Base-by-base conservation (phyloP, 768 basidiomycete genomes). In the Russula virescens region DNA sequence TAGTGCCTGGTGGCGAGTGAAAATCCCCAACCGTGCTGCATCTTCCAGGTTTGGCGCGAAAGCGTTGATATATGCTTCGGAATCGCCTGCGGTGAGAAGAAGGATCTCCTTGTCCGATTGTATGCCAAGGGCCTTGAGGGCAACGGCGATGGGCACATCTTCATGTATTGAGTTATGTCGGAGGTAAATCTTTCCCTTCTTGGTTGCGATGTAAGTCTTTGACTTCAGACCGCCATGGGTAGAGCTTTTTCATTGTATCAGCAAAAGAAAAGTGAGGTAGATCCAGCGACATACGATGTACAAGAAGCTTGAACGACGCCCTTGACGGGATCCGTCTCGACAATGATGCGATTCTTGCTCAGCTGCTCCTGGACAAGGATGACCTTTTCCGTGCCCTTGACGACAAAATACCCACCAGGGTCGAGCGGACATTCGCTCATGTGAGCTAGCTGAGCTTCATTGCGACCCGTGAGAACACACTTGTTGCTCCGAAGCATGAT, bases 351-450 rank as follows among this genome's bases (percentile, higher is more conserved):
- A 74, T 99, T 98, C 81, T 98, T 98, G 81, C 92, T 95, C 71
- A 98, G 76, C 76, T 99, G 97, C 73, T 98, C 97, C 74, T 99
- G 97, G 8, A 99, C 96, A 65, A 99, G 79, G 68, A 99, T 99
- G 69, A 99, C 97, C 76, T 98, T 99, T 76, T 99, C 96, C 47
- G 96, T 99, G 42, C 96, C 96, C 75, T 95, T 98, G 55, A 99
- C 97, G 62, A 99, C 89, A 74, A 99, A 99, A 73, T 98, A 98
- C 4, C 97, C 97, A n/a, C 97, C 97, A 13, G 97, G 96, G 76
- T 99, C 97, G 62, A 98, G 80, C 3, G 97, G 97, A 73, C 97
- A 99, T 75, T 99, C 97, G 13, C 83, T 86, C 93, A 98, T 95
- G 43, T 84, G 80, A n/a, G 97, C 97, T 25, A 98, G 80, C 68